These are phyloP conservation scores for Fusarium redolens DNA, from an alignment of 2,329 filamentous ascomycete genomes.

Conservation along the genomic window DNA sequence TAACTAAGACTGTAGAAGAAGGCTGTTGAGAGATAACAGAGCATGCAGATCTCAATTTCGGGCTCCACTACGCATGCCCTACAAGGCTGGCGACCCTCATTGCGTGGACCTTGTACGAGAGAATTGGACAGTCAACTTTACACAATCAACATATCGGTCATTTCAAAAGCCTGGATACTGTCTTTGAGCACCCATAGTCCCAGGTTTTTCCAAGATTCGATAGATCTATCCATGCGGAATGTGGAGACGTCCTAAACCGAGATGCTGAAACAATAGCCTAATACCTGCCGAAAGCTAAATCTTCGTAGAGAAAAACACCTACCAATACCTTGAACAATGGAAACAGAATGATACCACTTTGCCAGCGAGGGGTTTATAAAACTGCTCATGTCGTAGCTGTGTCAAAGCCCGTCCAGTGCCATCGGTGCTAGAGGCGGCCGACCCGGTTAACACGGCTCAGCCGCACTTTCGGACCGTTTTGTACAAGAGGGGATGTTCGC, in stretches of 20 bases:
- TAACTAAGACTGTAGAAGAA: not conserved
- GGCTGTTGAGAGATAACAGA: not conserved
- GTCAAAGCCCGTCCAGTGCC: not conserved
- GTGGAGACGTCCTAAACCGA: too few relatives aligned
- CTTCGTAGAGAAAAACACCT: fast-evolving
- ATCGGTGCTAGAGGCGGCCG: not conserved
- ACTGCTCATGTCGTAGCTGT: not conserved
- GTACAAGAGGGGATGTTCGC: not conserved
- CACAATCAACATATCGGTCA: too few relatives aligned
- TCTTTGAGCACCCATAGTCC: too few relatives aligned
- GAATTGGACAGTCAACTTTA: too few relatives aligned
- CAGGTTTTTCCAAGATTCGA: too few relatives aligned
- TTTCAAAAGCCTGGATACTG: not conserved
- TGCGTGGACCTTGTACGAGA: not conserved
- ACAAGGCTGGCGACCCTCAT: not conserved
- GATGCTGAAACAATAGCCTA: too few relatives aligned
- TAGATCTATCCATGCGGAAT: too few relatives aligned
- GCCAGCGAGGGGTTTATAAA: fast-evolving
- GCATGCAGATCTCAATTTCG: not conserved
- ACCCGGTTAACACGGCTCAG: not conserved
- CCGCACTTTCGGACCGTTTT: not conserved
- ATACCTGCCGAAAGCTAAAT: too few relatives aligned
- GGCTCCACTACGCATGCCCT: not conserved
- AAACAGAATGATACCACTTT: not conserved
- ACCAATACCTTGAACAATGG: fast-evolving